Evolutionary conservation across 352 stramenopile species (phyloP), one percentile per base, ranked within the genome.

Genomic region (Phytophthora hybrid): DNA sequence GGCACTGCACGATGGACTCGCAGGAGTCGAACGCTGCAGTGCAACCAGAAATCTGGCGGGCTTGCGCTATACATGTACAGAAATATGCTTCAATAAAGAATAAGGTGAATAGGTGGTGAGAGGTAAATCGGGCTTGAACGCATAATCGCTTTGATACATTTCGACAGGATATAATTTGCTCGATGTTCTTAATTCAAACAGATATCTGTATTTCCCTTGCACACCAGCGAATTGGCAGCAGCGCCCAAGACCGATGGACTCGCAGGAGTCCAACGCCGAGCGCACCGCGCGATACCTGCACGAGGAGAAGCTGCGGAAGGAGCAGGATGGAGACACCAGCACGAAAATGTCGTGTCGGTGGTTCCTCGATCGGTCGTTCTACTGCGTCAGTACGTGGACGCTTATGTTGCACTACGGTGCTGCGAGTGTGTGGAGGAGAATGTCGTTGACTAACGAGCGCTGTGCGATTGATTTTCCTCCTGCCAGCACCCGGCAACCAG

Each of bases 311-410:
- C 67, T 69, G 29, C 77, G 88, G 58, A 78, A 69, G 21, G 19
- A 78, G 41, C 66, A 79, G 44, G 74, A 79, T 19, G 74, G 66
- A 29, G 41, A 81, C 37, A 64, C 66, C 8, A 70, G 74, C 65
- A 92, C 89, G 77, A 79, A 84, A 37, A 80, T 92, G 59, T 84
- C 82, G 13, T 96, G 89, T 71, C 67, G 77, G n/a, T 93, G 86
- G 84, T 93, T 94, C 66, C 64, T 96, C 1, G 87, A 96, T 62
- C 84, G 84, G 37, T 85, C 89, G 10, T 96, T 96, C 79, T 87
- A 83, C 54, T 96, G 89, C 71, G 86, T 93, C 77, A 94, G 89
- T 96, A 91, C 77, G 89, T 53, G 34, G 19, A 32, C 23, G 16
- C 31, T 26, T 29, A 41, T 67, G 29, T 44, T 32, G n/a, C 21